A percentile compares a stretch with the other conserved stretches of the same genome.
phyloP scores from a whole-genome alignment of 306 rosid genomes.

The Dalbergia cochinchinensis region DNA sequence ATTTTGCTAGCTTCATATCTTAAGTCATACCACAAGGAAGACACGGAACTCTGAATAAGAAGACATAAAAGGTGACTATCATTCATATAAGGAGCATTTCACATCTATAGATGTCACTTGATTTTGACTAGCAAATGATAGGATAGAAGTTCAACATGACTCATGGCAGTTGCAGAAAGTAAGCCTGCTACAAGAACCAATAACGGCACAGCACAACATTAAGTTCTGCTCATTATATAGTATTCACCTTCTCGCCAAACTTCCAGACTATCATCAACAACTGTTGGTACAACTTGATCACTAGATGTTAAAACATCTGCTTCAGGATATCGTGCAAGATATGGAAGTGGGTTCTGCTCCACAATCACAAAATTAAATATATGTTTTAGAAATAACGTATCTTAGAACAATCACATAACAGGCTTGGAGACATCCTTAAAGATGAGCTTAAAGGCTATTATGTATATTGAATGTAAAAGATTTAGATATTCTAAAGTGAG shows the following conservation, averaged over 20 bases:
- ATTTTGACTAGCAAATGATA: conserved; percentile 24
- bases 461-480: conserved; percentile 1
- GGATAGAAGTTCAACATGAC: neutral
- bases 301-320: conserved; percentile 98
- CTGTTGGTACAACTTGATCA: conserved; percentile 93
- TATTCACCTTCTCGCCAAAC: conserved; percentile 81
- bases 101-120: conserved; percentile 11
- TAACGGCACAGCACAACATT: neutral
- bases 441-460: conserved; percentile 12
- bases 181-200: conserved; percentile 5
- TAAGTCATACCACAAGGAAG: conserved; percentile 25
- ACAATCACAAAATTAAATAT: conserved; percentile 50
- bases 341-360: conserved; percentile 96
- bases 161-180: conserved; percentile 20
- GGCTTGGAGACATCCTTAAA: conserved; percentile 22
- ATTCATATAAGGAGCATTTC: conserved; percentile 29
- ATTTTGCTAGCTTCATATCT: conserved; percentile 23
- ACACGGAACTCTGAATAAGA: conserved; percentile 6
- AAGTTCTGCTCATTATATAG: conserved; percentile 33
- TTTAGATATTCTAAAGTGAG: no score
- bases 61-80: conserved; percentile 34
- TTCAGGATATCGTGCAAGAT: conserved; percentile 84
- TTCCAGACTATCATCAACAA: conserved; percentile 89
- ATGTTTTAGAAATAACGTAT: conserved; percentile 33
- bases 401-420: conserved; percentile 27